Base-by-base conservation (phyloP, 2,329 filamentous ascomycete species). In the Pezicula neosporulosa region DNA sequence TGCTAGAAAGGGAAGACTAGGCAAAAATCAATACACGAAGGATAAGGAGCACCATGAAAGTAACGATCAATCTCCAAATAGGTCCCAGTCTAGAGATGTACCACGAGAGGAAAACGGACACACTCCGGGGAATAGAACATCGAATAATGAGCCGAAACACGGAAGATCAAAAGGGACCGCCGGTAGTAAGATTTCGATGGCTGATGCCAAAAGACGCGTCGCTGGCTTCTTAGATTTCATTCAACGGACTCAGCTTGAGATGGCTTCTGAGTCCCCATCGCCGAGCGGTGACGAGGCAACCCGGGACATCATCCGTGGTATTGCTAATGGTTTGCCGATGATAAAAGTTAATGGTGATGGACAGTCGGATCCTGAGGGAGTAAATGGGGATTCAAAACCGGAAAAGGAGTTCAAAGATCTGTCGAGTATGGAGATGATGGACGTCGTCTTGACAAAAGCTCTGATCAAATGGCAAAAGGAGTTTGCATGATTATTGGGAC, bases 141-240 rank as follows among this genome's bases (percentile, higher is more conserved):
- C 69, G 66, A 62, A 71, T 44, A 66, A 58, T 58, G 68, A 66
- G 46, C 53, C 53, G 43, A 69, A 68, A 46, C 38, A 57, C 13
- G 57, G 52, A 21, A 62, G 60, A 56, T 57, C 58, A 21, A 69
- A 68, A 58, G 60, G 60, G 35, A 70, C 68, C 55, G 73, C 69
- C 36, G 65, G 69, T 47, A 72, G 73, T 59, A 90, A 89, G 67
- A 82, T 91, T 51, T 92, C 85, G 27, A 89, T 95, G 85, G 86
- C 86, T 53, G 91, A 96, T 65, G 91, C 96, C 83, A 90, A 89
- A 70, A 83, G 89, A 57, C 86, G 90, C 9, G 90, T 92, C 6
- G 82, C 88, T 4, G 87, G 82, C 18, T 95, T 97, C 65, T 78
- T 96, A 53, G 90, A 94, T 60, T 97, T 93, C 64, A 96, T 97